Conservation (phyloP, 768 basidiomycete genomes). For the Rhodotorula babjevae region DNA sequence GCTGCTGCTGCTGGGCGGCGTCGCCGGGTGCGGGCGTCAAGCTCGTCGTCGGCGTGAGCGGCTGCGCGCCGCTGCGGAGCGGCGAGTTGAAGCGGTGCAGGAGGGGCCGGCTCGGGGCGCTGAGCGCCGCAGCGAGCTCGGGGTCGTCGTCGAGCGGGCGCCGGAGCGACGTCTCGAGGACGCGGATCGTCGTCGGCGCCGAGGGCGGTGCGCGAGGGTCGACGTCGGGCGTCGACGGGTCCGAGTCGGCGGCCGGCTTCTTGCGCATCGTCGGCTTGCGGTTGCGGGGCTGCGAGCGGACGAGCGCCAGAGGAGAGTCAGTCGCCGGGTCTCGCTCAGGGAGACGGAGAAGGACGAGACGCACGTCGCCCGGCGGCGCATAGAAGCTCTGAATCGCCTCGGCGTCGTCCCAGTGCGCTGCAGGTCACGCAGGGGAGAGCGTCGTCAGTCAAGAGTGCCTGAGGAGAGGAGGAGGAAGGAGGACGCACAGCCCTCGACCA, state of each 20-base stretch:
- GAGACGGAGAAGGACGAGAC: background rate
- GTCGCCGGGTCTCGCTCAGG: background rate
- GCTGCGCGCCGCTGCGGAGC: slow-evolving; percentile 31
- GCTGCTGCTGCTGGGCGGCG: background rate
- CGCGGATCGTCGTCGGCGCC: slow-evolving; percentile 46
- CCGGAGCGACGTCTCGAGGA: slow-evolving; percentile 38
- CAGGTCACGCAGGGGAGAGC: background rate
- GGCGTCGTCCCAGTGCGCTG: slow-evolving; percentile 38
- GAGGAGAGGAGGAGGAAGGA: background rate
- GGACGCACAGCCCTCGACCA: slow-evolving; percentile 59
- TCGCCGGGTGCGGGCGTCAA: background rate
- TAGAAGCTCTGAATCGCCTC: slow-evolving; percentile 37
- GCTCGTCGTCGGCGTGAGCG: slow-evolving; percentile 33
- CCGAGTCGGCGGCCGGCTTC: slow-evolving; percentile 5
- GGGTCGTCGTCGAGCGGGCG: slow-evolving; percentile 21
- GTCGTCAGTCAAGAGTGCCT: background rate
- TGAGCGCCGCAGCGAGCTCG: slow-evolving; percentile 5
- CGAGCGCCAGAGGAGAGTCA: too few relatives aligned
- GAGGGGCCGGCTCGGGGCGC: slow-evolving; percentile 9
- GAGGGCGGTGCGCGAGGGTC: background rate
- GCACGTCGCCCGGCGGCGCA: slow-evolving; percentile 29
- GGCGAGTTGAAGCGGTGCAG: slow-evolving; percentile 35
- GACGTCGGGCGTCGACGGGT: slow-evolving; percentile 12
- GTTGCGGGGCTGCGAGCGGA: slow-evolving; percentile 14
- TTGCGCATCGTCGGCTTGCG: slow-evolving; percentile 32